Percentiles rank a stretch among this genome's conserved stretches.
These are phyloP conservation scores for Galeopsis tetrahit DNA, from an alignment of 257 asterid species.

Conservation along the genomic window DNA sequence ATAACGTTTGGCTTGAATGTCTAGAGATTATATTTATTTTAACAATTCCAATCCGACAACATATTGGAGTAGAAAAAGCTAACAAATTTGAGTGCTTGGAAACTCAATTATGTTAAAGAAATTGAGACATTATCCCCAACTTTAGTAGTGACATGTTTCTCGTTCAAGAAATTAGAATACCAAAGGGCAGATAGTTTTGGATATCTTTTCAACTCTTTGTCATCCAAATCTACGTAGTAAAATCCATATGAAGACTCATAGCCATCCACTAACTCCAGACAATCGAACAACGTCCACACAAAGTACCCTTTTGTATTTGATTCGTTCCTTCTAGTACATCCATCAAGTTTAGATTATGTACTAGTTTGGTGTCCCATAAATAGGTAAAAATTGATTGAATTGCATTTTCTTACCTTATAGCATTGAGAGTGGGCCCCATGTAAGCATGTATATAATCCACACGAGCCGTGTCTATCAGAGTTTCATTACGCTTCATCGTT, in stretches of 20 bases:
- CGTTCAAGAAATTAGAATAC: conserved; percentile 44
- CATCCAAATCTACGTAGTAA: conserved; percentile 55
- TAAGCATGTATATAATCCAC: conserved; percentile 45
- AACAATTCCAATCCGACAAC: too few species aligned
- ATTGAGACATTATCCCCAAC: too few species aligned
- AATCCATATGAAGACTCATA: conserved; percentile 40
- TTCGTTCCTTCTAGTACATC: conserved; percentile 41
- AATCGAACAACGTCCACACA: conserved; percentile 47
- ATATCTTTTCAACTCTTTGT: conserved; percentile 41
- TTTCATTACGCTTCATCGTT: conserved; percentile 38
- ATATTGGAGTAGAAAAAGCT: too few species aligned
- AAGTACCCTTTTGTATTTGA: conserved; percentile 46
- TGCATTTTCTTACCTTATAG: conserved; percentile 40
- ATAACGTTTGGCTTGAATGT: too few species aligned
- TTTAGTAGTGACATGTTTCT: too few species aligned
- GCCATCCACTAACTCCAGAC: conserved; percentile 48
- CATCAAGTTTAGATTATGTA: background rate
- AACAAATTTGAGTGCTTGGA: too few species aligned
- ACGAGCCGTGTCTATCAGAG: conserved; percentile 42
- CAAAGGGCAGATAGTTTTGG: conserved; percentile 45
- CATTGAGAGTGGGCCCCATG: conserved; percentile 49
- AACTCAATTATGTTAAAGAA: too few species aligned
- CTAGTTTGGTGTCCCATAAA: background rate
- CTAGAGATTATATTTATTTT: too few species aligned
- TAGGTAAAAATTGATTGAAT: background rate